Conservation (phyloP, 2,329 filamentous ascomycete genomes). For the Verticillium zaregamsianum region DNA sequence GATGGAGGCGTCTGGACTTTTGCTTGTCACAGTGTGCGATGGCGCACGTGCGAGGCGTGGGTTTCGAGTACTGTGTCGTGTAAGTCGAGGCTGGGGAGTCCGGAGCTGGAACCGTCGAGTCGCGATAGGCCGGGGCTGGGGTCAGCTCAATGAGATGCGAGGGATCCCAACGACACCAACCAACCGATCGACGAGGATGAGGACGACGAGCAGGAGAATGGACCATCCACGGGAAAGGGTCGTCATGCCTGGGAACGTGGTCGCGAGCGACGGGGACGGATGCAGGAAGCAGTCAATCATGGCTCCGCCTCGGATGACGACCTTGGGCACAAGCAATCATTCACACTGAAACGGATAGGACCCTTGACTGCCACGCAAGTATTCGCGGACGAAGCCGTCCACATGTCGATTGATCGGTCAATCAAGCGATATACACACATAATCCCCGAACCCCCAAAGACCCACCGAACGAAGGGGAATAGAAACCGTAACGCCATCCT, state of each 20-base stretch:
- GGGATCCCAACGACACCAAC: not conserved
- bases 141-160: too few species aligned
- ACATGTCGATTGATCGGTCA: not conserved
- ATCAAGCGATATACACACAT: not conserved
- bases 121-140: too few species aligned
- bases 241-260: too few species aligned
- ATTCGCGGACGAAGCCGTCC: not conserved
- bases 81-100: conserved; percentile 1
- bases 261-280: too few species aligned
- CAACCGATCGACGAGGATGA: too few species aligned
- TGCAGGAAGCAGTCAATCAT: not conserved
- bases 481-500: not conserved
- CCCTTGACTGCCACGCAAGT: not conserved
- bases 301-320: not conserved
- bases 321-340: not conserved
- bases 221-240: too few species aligned
- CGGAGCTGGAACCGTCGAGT: not conserved
- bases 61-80: conserved; percentile 3
- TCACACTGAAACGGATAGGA: not conserved
- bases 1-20: not conserved
- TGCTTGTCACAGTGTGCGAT: conserved; percentile 4
- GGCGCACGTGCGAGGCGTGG: not conserved
- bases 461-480: not conserved
- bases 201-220: too few species aligned
- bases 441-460: not conserved